Base-by-base conservation (phyloP, 139 green algal genomes). In the Haematococcus sp. region DNA sequence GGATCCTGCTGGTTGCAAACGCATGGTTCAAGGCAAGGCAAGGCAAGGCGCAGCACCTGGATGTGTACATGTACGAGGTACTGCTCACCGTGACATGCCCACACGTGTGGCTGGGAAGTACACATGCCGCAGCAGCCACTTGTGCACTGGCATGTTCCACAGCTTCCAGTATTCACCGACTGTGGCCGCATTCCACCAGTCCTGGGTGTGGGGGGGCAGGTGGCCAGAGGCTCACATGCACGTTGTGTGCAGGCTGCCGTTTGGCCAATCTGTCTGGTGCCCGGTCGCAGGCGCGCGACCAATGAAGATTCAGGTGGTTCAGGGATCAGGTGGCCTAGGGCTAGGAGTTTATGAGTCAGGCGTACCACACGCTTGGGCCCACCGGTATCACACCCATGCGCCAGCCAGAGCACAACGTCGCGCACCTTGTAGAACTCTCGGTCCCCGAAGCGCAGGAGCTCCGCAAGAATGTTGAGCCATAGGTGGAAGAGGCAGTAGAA, bases 111-210 rank as follows among this genome's bases (percentile, higher is more conserved):
- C 74, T 0, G 94, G 94, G 75, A 91, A 94, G 86, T 97, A 98
- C 2, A 98, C 83, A 59, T 94, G 91, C n/a, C 92, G 86, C 75
- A 97, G 75, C 83, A 98, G 88, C 92, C 93, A 98, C 75, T 93
- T 92, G 84, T 96, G 92, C 58, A 98, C 93, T 0, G 93, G 94
- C 86, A 95, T 93, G 82, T 98, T 98, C 94, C 94, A 98, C 30
- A 89, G 76, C 25, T 87, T 82, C 94, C 94, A 98, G 76, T 98
- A 98, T 44, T 97, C 90, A 30, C 88, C 91, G 27, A 96, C 73
- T 0, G 89, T 94, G n/a, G 78, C 81, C 11, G 93, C 91, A 58
- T 98, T 98, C 94, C 94, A 98, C 91, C 93, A 97, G 76, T 96
- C 92, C 77, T 88, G 78, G n/a, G n/a, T n/a, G n/a, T n/a, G n/a